Percentiles rank a stretch among this genome's conserved stretches.
These are phyloP conservation scores for Nitzschia inconspicua DNA, from an alignment of 108 stramenopile species.

Conservation along the genomic window DNA sequence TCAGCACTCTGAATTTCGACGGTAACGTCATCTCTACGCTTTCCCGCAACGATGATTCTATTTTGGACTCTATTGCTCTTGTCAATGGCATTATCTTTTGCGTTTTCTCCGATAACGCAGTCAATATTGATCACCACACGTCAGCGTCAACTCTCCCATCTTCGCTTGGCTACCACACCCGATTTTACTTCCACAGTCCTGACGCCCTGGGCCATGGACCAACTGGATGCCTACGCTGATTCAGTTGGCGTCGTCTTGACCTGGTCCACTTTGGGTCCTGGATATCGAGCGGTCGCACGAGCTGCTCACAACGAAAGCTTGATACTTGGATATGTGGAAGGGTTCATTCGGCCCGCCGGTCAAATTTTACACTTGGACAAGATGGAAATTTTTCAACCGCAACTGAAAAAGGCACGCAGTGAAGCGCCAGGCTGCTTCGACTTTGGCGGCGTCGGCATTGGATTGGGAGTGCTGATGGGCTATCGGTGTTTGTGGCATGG, in stretches of 20 bases:
- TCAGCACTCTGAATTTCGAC: no score
- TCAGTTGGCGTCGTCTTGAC: constrained; percentile 45
- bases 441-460: constrained; percentile 54
- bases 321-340: constrained; percentile 78
- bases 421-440: constrained; percentile 33
- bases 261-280: constrained; percentile 67
- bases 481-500: constrained; percentile 64
- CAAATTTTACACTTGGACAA: constrained; percentile 76
- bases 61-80: no score
- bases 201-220: constrained; percentile 33
- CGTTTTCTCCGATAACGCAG: no score
- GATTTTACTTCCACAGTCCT: no score
- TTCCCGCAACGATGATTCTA: no score
- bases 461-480: constrained; percentile 67
- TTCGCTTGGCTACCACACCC: no score
- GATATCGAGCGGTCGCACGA: constrained; percentile 71
- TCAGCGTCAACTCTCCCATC: no score
- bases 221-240: constrained; percentile 29
- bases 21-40: no score
- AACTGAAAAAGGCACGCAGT: constrained; percentile 36
- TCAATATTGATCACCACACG: no score
- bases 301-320: constrained; percentile 40
- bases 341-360: constrained; percentile 66
- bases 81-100: no score
- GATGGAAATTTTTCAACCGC: constrained; percentile 71